Evolutionary conservation across 495 filamentous ascomycete genomes (phyloP).

Genomic region (Amphirosellinia nigrospora): DNA sequence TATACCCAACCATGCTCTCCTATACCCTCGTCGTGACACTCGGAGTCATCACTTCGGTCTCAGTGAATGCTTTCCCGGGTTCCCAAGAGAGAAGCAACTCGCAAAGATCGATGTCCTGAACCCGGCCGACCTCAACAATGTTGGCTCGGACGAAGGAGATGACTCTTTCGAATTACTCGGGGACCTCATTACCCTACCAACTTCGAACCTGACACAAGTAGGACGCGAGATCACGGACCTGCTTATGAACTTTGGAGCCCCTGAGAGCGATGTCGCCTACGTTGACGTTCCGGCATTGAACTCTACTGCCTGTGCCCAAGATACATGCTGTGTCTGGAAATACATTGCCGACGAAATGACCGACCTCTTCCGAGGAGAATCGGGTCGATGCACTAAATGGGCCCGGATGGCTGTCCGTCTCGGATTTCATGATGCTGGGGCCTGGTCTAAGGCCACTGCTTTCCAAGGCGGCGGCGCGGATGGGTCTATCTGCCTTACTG

Average conservation of each 20-base stretch:
- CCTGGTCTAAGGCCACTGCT: conserved; percentile 36
- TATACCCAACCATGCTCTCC: background rate
- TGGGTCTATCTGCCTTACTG: conserved; percentile 38
- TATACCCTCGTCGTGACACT: background rate
- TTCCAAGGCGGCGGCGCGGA: conserved; percentile 40
- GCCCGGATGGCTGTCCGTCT: conserved; percentile 42
- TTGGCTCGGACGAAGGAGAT: conserved; percentile 13
- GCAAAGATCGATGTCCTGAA: conserved; percentile 15
- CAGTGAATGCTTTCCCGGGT: conserved; percentile 6
- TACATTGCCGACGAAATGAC: conserved; percentile 38
- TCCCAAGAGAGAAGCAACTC: conserved; percentile 17
- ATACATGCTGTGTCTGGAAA: conserved; percentile 44
- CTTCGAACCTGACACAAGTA: conserved; percentile 14
- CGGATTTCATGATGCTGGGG: conserved; percentile 45
- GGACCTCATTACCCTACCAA: conserved; percentile 16
- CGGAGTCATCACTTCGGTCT: background rate
- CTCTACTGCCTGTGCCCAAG: conserved; percentile 23
- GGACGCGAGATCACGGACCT: conserved; percentile 22
- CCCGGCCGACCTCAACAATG: conserved; percentile 14
- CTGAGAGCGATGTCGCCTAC: conserved; percentile 21
- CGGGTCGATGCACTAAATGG: conserved; percentile 36
- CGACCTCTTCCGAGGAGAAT: conserved; percentile 29
- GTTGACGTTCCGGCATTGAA: conserved; percentile 11
- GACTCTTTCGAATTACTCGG: conserved; percentile 28
- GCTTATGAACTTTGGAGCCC: conserved; percentile 15